These are phyloP conservation scores for Odonthalia washingtoniensis DNA, from an alignment of 31 red algal species.

Conservation along the genomic window DNA sequence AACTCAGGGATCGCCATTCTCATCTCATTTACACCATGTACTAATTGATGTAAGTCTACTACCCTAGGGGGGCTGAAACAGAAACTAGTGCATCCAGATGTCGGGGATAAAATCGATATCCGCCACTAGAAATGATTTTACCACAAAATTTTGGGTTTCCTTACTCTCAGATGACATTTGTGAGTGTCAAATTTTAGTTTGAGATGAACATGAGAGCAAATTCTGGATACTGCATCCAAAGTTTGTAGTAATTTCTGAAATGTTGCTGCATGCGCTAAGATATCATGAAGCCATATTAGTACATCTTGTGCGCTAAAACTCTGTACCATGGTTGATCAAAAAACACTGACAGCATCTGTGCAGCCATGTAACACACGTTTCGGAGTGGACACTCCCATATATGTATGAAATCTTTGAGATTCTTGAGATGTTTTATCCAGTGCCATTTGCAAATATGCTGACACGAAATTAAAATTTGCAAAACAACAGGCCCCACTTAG, in stretches of 20 bases:
- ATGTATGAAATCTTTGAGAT: constrained; percentile 50
- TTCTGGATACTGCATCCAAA: not conserved
- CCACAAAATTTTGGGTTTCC: not conserved
- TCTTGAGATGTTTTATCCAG: constrained; percentile 42
- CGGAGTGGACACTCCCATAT: constrained; percentile 58
- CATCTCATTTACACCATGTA: constrained; percentile 61
- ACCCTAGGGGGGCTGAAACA: constrained; percentile 50
- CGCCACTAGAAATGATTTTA: not conserved
- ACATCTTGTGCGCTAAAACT: constrained; percentile 11
- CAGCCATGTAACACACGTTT: constrained; percentile 30
- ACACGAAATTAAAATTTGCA: constrained; percentile 51
- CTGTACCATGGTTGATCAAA: constrained; percentile 27
- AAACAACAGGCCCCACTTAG: constrained; percentile 3
- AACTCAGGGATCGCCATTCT: constrained; percentile 49
- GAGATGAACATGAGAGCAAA: not conserved
- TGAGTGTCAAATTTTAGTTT: constrained; percentile 39
- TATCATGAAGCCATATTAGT: constrained; percentile 34
- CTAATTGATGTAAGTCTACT: constrained; percentile 5
- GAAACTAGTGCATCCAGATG: not conserved
- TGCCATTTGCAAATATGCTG: constrained; percentile 66
- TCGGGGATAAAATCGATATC: not conserved
- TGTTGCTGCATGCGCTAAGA: constrained; percentile 34
- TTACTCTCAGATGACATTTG: constrained; percentile 38
- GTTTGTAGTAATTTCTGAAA: not conserved
- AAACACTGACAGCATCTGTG: constrained; percentile 32